Conservation (phyloP, 371 early-diverging fungal species). For the Neoconidiobolus thromboides region DNA sequence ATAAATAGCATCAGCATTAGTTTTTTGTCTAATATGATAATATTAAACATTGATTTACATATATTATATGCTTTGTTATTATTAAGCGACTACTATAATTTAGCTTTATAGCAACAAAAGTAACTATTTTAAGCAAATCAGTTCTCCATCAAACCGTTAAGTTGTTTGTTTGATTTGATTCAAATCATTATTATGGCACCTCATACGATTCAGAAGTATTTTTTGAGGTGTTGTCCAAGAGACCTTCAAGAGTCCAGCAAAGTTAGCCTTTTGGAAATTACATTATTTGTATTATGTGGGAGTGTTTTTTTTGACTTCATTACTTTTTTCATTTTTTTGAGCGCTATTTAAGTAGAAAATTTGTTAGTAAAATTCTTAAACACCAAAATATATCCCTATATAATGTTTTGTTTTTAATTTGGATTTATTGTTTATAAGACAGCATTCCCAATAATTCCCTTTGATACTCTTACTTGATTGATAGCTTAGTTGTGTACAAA, state of each 20-base stretch:
- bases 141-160: conserved; percentile 2
- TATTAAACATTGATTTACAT: too few species aligned
- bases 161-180: conserved; percentile 5
- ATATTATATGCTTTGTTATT: too few species aligned
- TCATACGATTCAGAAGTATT: neutral
- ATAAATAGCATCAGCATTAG: neutral
- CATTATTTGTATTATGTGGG: conserved; percentile 4
- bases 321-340: too few species aligned
- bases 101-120: neutral
- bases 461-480: conserved; percentile 2
- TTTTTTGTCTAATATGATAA: too few species aligned
- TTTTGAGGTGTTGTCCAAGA: neutral
- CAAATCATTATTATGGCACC: conserved; percentile 2
- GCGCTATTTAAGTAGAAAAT: too few species aligned
- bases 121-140: conserved; percentile 8
- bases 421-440: conserved; percentile 1
- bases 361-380: too few species aligned
- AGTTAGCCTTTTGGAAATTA: conserved; percentile 6
- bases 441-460: conserved; percentile 6
- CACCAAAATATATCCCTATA: too few species aligned
- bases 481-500: conserved; percentile 6
- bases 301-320: too few species aligned
- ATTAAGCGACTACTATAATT: neutral
- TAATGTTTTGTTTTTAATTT: conserved; percentile 4
- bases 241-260: neutral